Conservation (phyloP, 2,329 filamentous ascomycete species). For the Magnaporthiopsis rhizophila region DNA sequence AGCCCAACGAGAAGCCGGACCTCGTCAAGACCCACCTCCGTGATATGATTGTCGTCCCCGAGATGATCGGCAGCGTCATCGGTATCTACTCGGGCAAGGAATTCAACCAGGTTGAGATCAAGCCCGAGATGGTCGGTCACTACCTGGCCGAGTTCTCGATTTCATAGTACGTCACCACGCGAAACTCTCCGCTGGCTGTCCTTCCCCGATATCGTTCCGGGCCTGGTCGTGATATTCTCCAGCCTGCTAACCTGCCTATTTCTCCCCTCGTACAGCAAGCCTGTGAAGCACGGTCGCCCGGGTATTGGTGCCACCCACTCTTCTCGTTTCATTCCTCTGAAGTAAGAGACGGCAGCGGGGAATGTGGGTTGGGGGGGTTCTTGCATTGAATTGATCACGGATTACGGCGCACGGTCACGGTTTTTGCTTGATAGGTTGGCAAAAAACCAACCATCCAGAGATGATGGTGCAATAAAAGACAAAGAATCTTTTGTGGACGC, state of each 20-base stretch:
- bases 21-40: conserved; percentile 98
- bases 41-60: conserved; percentile 99
- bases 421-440: conserved; percentile 28
- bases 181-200: background rate
- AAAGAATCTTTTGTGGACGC: conserved; percentile 4
- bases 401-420: conserved; percentile 49
- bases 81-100: conserved; percentile 99
- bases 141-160: conserved; percentile 99
- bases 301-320: conserved; percentile 99
- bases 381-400: conserved; percentile 45
- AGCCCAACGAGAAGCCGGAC: conserved; percentile 99
- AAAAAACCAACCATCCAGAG: conserved; percentile 2
- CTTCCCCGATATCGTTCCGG: background rate
- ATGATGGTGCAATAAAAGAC: conserved; percentile 11
- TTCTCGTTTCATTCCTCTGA: conserved; percentile 99
- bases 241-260: conserved; percentile 8
- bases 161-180: conserved; percentile 75
- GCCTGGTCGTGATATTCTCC: background rate
- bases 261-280: conserved; percentile 60
- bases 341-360: conserved; percentile 50
- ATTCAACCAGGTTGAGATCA: conserved; percentile 99
- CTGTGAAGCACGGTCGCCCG: conserved; percentile 99
- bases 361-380: conserved; percentile 34
- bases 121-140: conserved; percentile 99
- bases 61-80: conserved; percentile 99